Percentiles rank a stretch among this genome's conserved stretches.
phyloP scores from a whole-genome alignment of 345 rosid genomes.

The Aquilaria sinensis region DNA sequence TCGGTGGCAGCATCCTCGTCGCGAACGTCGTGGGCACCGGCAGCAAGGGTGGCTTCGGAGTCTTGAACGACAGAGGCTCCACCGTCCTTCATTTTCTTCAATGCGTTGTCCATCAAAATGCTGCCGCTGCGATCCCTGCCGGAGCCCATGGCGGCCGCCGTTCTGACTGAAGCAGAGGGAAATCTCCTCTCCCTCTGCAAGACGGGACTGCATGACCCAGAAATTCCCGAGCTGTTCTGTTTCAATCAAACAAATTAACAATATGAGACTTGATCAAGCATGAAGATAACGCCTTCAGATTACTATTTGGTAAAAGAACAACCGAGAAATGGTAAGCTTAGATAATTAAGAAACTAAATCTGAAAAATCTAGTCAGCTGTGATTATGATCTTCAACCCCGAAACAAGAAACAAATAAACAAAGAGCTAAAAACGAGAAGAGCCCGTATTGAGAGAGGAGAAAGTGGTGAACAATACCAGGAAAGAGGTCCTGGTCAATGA shows the following conservation, averaged over 20 bases:
- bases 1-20: conserved; percentile 69
- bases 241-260: neutral
- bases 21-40: conserved; percentile 56
- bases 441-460: no score
- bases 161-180: conserved; percentile 31
- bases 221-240: conserved; percentile 43
- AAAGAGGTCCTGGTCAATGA: no score
- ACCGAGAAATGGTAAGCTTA: no score
- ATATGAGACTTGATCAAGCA: no score
- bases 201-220: conserved; percentile 35
- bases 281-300: no score
- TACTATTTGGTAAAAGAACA: no score
- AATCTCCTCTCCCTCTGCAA: conserved; percentile 27
- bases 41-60: conserved; percentile 38
- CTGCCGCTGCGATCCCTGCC: conserved; percentile 36
- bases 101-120: conserved; percentile 36
- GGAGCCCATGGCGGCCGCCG: conserved; percentile 30
- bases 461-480: no score
- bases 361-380: no score
- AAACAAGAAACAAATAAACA: no score
- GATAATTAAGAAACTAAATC: no score
- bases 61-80: conserved; percentile 31
- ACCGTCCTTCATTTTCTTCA: conserved; percentile 30
- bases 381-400: no score
- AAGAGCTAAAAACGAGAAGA: no score